Evolutionary conservation across 2,329 filamentous ascomycete genomes (phyloP), one percentile per base, ranked within the genome.

Genomic region (Fusarium protoensiforme): DNA sequence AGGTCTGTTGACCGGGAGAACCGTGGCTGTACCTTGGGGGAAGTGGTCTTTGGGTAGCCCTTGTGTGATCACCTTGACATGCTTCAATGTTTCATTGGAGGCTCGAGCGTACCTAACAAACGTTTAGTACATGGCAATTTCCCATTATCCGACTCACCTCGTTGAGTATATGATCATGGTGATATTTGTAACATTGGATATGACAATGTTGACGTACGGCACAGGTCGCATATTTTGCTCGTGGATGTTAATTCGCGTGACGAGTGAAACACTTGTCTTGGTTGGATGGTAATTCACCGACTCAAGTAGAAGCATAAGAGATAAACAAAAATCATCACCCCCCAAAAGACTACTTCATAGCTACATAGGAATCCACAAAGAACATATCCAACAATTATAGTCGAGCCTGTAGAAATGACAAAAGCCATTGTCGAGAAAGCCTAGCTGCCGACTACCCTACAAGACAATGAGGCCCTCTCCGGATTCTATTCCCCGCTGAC

Each of bases 401-500:
- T 31, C 2, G 1, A 53, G 11, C 14, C 2, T 1, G 5, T 4
- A 31, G 46, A 51, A 53, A 51, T 31, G 27, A 2, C 46, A 53
- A 20, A 31, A 20, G 22, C 18, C 18, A 31, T 31, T n/a, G 7
- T 18, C 11, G 18, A 31, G 41, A 27, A 46, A 36, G 10, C 29
- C 18, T 16, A 11, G 27, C 31, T 5, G 14, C 33, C 14, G 22
- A 39, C 36, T 63, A 73, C 71, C 71, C 71, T 73, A 72, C 46
- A 72, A 36, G 35, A 27, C 38, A 38, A 46, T 33, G 36, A 72
- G 61, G 43, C 61, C 53, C 73, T 75, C 57, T 65, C 61, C 69
- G 68, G 72, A 64, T 65, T 51, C 57, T 31, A 68, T 75, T 64
- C 65, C 72, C 72, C 72, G 69, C 61, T 65, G 69, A 69, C 63